Conservation (phyloP, 495 filamentous ascomycete species). For the Hyaloscypha hepaticicola region DNA sequence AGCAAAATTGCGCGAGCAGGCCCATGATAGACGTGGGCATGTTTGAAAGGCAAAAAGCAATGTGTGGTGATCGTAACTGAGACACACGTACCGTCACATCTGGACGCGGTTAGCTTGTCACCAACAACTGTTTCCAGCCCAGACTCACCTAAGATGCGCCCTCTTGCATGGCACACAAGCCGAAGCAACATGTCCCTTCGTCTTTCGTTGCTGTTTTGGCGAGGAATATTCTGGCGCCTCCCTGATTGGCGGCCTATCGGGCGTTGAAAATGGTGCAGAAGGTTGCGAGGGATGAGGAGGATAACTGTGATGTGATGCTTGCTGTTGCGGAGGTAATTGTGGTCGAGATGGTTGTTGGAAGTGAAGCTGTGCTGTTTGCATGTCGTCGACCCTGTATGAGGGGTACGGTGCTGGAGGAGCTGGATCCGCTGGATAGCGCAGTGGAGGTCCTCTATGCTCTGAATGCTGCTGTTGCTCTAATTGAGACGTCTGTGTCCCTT, state of each 20-base stretch:
- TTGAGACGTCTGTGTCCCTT: conserved; percentile 38
- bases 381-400: conserved; percentile 15
- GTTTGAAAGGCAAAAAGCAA: conserved; percentile 21
- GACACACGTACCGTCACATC: conserved; percentile 34
- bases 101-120: conserved; percentile 25
- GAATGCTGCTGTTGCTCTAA: conserved; percentile 15
- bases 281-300: conserved; percentile 18
- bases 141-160: conserved; percentile 70
- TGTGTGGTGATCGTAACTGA: conserved; percentile 6
- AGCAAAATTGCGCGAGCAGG: conserved; percentile 20
- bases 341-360: conserved; percentile 27
- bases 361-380: conserved; percentile 21
- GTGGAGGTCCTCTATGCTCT: conserved; percentile 19
- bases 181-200: conserved; percentile 94
- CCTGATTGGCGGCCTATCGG: conserved; percentile 33
- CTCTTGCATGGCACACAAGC: conserved; percentile 97
- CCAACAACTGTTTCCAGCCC: background rate
- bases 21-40: conserved; percentile 14
- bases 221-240: conserved; percentile 38
- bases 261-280: conserved; percentile 36
- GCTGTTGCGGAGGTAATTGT: conserved; percentile 29
- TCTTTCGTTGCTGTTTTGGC: conserved; percentile 73
- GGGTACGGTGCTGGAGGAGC: conserved; percentile 37
- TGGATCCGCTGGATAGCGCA: conserved; percentile 19
- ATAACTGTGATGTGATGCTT: conserved; percentile 31